Conservation (phyloP, 2,329 filamentous ascomycete genomes). For the Colletotrichum sp. region DNA sequence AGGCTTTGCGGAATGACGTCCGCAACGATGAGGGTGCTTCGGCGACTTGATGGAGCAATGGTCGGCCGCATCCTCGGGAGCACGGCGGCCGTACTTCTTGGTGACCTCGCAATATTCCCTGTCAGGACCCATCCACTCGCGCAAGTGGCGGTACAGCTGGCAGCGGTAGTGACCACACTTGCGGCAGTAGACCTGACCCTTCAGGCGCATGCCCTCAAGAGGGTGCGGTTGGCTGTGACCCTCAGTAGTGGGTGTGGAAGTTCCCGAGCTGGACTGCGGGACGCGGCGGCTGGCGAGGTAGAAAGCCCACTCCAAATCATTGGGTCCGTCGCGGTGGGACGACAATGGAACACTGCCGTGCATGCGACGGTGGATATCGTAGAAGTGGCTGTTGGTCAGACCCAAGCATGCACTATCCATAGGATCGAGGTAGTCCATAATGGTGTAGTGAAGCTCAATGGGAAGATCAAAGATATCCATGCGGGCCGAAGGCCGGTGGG, state of each 20-base stretch:
- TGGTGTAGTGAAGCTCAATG: slow-evolving; percentile 61
- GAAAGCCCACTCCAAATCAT: slow-evolving; percentile 69
- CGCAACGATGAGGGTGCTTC: slow-evolving; percentile 61
- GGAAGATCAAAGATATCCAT: slow-evolving; percentile 58
- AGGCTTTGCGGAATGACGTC: slow-evolving; percentile 50
- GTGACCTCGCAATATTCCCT: slow-evolving; percentile 66
- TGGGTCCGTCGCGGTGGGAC: slow-evolving; percentile 62
- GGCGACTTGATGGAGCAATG: slow-evolving; percentile 66
- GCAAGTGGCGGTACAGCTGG: slow-evolving; percentile 66
- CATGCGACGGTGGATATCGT: slow-evolving; percentile 61
- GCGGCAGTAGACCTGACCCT: slow-evolving; percentile 64
- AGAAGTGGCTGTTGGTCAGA: slow-evolving; percentile 61
- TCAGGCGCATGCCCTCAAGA: slow-evolving; percentile 54
- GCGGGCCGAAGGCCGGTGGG: slow-evolving; percentile 49
- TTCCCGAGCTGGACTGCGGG: slow-evolving; percentile 19
- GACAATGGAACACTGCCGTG: slow-evolving; percentile 61
- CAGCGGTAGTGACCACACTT: slow-evolving; percentile 66
- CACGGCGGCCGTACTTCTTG: slow-evolving; percentile 57
- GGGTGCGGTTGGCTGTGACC: slow-evolving; percentile 21
- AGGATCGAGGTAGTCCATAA: slow-evolving; percentile 67
- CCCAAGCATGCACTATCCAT: slow-evolving; percentile 68
- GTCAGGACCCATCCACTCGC: slow-evolving; percentile 60
- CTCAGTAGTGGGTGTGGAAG: slow-evolving; percentile 1
- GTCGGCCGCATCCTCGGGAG: slow-evolving; percentile 48
- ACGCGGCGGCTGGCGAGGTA: slow-evolving; percentile 55